Conservation (phyloP, 2,329 filamentous ascomycete genomes). For the Epichloe scottii region DNA sequence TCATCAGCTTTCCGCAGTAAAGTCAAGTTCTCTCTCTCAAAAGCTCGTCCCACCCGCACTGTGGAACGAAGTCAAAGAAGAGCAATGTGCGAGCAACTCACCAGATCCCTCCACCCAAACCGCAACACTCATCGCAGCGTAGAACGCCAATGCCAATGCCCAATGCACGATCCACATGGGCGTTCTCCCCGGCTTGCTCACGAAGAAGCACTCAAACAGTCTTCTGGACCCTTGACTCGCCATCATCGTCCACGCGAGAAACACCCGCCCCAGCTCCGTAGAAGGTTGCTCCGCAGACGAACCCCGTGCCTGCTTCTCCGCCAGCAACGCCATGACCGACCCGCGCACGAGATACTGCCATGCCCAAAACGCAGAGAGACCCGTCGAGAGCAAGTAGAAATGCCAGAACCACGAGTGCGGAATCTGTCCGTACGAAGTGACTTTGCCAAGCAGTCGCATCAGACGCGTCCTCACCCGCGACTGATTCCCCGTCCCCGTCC, state of each 20-base stretch:
- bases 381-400: slow-evolving; percentile 67
- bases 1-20: neutral
- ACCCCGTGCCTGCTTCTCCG: slow-evolving; percentile 20
- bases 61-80: neutral
- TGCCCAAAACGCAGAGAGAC: slow-evolving; percentile 63
- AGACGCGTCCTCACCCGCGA: neutral
- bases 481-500: neutral
- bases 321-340: slow-evolving; percentile 34
- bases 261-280: slow-evolving; percentile 49
- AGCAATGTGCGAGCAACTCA: slow-evolving; percentile 26
- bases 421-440: slow-evolving; percentile 38
- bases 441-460: slow-evolving; percentile 7
- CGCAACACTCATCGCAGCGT: slow-evolving; percentile 57
- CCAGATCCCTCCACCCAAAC: slow-evolving; percentile 76
- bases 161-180: slow-evolving; percentile 82
- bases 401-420: slow-evolving; percentile 84
- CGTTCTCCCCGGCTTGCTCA: slow-evolving; percentile 51
- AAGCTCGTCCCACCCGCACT: neutral
- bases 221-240: slow-evolving; percentile 61
- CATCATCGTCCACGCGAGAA: slow-evolving; percentile 61
- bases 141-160: slow-evolving; percentile 66
- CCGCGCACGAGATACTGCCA: slow-evolving; percentile 48
- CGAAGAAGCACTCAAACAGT: slow-evolving; percentile 58
- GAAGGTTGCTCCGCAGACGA: slow-evolving; percentile 8
- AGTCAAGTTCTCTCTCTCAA: neutral